phyloP scores from a whole-genome alignment of 1,284 basidiomycete genomes.

The Fomitopsis schrenkii region DNA sequence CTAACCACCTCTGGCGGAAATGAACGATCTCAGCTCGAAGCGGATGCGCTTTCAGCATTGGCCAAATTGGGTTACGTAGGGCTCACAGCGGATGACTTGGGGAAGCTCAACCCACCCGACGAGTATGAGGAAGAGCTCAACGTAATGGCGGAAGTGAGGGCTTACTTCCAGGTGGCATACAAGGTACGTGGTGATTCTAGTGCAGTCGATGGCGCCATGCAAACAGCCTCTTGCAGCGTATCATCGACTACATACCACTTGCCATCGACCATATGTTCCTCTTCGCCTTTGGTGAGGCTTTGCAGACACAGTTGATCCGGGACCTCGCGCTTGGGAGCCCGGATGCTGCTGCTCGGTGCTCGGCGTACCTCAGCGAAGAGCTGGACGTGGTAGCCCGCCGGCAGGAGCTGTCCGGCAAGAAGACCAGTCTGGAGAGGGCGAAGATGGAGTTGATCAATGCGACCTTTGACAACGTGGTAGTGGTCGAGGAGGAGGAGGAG shows the following conservation, averaged over 20 bases:
- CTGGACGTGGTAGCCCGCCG: conserved; percentile 31
- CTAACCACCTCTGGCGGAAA: background rate
- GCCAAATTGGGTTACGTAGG: conserved; percentile 30
- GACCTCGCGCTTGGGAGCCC: conserved; percentile 35
- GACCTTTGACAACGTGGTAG: background rate
- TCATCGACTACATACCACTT: conserved; percentile 44
- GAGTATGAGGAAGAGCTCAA: conserved; percentile 42
- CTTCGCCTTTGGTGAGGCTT: conserved; percentile 29
- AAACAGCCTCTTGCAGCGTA: conserved; percentile 27
- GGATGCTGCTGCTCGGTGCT: conserved; percentile 32
- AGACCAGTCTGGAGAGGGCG: conserved; percentile 29
- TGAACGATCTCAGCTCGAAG: background rate
- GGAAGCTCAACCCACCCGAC: conserved; percentile 34
- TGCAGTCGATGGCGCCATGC: background rate
- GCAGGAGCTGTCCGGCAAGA: conserved; percentile 29
- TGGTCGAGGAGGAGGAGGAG: background rate
- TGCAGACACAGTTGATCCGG: conserved; percentile 34
- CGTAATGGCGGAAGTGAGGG: conserved; percentile 41
- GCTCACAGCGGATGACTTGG: conserved; percentile 32
- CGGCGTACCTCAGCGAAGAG: conserved; percentile 39
- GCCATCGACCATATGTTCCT: conserved; percentile 42
- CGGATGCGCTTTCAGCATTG: conserved; percentile 27
- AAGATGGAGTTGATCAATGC: conserved; percentile 24
- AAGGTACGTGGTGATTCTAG: conserved; percentile 27
- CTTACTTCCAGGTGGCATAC: conserved; percentile 45